Base-by-base conservation (phyloP, 148 eudicot species). In the Linanthus parryae region DNA sequence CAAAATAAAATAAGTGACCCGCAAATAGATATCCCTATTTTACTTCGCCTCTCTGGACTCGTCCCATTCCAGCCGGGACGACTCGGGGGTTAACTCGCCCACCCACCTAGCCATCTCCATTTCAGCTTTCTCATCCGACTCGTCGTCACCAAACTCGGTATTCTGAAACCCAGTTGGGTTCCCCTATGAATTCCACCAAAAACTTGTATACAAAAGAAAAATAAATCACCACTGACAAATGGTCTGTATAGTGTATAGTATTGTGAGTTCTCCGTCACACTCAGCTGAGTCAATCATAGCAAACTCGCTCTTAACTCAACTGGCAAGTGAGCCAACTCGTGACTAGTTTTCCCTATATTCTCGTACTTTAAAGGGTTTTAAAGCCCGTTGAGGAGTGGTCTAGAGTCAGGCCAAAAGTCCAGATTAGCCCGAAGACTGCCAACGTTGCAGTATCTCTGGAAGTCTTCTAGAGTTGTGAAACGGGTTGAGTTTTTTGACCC, bases 71-170 rank as follows among this genome's bases (percentile, higher is more conserved):
- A 28, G 21, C 37, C 22, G 40, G 55, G 55, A 51, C 40, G 39
- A 33, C 40, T 15, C 26, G 7, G 55, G 18, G 55, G 55, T 31
- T 12, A 18, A 38, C 29, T 40, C 8, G 15, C 21, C 40, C 38
- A 51, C 55, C 55, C 28, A 38, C 16, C 34, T 51, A 2, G 55
- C 55, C 55, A 51, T 51, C 55, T 51, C 55, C 55, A 31, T 28
- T 26, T 27, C 13, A 29, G 13, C 15, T 14, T 7, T 26, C 11
- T 1, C 20, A 7, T 15, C 20, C 7, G 7, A 28, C n/a, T n/a
- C n/a, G n/a, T n/a, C n/a, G n/a, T n/a, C n/a, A n/a, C n/a, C n/a
- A n/a, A n/a, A n/a, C n/a, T n/a, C n/a, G n/a, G n/a, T n/a, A n/a
- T n/a, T n/a, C n/a, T n/a, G n/a, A n/a, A n/a, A n/a, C n/a, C n/a